Conservation (phyloP, 306 rosid species). For the Bauhinia variegata region DNA sequence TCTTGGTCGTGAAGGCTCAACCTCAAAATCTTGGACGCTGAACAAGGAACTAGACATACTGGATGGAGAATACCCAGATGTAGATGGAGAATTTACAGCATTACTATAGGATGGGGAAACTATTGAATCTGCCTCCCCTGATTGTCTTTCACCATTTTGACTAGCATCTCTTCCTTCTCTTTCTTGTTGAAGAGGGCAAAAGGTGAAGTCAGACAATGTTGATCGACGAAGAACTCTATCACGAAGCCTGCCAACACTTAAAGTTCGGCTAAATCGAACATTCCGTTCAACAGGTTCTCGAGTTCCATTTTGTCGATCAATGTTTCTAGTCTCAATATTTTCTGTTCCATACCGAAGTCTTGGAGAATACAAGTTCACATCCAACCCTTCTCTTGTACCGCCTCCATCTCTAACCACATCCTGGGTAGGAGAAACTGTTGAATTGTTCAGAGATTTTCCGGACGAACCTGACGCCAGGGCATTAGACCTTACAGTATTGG, state of each 20-base stretch:
- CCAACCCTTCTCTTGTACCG: conserved; percentile 46
- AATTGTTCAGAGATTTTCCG: conserved; percentile 43
- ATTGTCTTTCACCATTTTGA: conserved; percentile 53
- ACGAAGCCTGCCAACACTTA: conserved; percentile 99
- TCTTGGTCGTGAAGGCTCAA: conserved; percentile 70
- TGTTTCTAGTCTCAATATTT: conserved; percentile 56
- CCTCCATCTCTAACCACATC: conserved; percentile 47
- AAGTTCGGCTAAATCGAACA: conserved; percentile 91
- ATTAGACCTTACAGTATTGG: conserved; percentile 53
- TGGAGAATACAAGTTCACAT: conserved; percentile 54
- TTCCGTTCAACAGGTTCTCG: conserved; percentile 89
- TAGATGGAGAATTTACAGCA: conserved; percentile 48
- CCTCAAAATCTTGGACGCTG: conserved; percentile 71
- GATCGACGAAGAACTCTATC: conserved; percentile 96
- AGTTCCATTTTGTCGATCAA: conserved; percentile 62
- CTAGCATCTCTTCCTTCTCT: conserved; percentile 64
- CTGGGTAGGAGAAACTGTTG: conserved; percentile 47
- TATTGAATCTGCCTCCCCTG: conserved; percentile 51
- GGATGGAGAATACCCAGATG: conserved; percentile 57
- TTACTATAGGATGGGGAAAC: conserved; percentile 45
- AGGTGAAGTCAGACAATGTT: conserved; percentile 69
- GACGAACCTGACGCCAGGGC: conserved; percentile 37
- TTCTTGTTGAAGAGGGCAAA: conserved; percentile 79
- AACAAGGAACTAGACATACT: conserved; percentile 64
- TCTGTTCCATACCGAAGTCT: conserved; percentile 55